A percentile compares a stretch with the other conserved stretches of the same genome.
Conservation (phyloP, 2,329 filamentous ascomycete genomes). For the Exserohilum rostratum region DNA sequence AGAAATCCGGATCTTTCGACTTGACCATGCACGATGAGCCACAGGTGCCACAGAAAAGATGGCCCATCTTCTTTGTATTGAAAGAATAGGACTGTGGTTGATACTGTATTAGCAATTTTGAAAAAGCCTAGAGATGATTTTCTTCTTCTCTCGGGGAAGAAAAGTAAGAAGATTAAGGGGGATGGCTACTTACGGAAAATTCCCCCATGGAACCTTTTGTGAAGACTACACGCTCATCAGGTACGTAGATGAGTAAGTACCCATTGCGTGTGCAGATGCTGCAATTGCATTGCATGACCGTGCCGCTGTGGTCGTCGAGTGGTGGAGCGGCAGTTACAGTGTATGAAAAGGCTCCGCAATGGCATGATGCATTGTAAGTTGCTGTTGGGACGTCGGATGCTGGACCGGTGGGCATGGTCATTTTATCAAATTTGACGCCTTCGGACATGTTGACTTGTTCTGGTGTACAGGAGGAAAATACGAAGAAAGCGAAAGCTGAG, state of each 20-base stretch:
- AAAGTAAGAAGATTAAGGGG: neutral
- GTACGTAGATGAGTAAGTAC: neutral
- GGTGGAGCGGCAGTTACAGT: constrained; percentile 58
- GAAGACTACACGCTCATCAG: neutral
- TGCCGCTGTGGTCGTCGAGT: constrained; percentile 39
- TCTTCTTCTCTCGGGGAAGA: neutral
- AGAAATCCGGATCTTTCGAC: constrained; percentile 21
- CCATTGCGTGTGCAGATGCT: neutral
- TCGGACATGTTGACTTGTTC: neutral
- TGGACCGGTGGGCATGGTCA: neutral
- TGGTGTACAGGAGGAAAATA: neutral
- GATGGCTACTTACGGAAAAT: neutral
- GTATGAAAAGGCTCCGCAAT: constrained; percentile 60
- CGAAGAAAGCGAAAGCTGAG: neutral
- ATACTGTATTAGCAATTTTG: neutral
- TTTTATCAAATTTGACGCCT: rapidly evolving
- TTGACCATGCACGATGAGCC: constrained; percentile 34
- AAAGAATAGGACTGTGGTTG: constrained; percentile 34
- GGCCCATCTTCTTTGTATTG: constrained; percentile 19
- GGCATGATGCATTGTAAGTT: constrained; percentile 56
- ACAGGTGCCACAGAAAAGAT: constrained; percentile 42
- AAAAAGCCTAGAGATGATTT: neutral
- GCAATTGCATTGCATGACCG: neutral
- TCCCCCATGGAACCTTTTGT: neutral
- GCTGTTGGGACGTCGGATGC: constrained; percentile 10